phyloP scores from a whole-genome alignment of 2,329 filamentous ascomycete species.

The Myotisia sp. region DNA sequence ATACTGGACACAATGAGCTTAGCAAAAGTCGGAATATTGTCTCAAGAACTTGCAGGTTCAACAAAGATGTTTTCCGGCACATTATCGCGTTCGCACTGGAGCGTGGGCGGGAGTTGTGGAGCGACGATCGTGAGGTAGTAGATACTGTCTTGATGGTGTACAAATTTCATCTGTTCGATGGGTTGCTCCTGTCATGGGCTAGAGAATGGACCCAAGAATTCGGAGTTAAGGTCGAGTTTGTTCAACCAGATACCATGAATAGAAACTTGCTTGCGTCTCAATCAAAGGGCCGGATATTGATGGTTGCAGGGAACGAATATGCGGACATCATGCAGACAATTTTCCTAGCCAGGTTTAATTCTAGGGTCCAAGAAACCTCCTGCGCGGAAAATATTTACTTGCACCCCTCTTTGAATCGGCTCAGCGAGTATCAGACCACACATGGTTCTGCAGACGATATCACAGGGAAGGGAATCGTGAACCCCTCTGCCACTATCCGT shows the following conservation, averaged over 20 bases:
- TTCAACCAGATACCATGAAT: conserved; percentile 4
- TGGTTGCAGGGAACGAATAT: conserved; percentile 4
- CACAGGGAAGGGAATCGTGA: conserved; percentile 4
- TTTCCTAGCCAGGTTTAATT: conserved; percentile 2
- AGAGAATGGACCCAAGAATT: conserved; percentile 2
- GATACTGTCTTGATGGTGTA: conserved; percentile 1
- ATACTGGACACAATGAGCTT: conserved; percentile 2
- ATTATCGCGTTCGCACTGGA: conserved; percentile 1
- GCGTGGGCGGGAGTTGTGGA: conserved; percentile 1
- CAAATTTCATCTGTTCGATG: conserved; percentile 4
- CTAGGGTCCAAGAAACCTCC: conserved; percentile 3
- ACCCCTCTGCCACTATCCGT: conserved; percentile 2
- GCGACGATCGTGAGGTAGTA: neutral
- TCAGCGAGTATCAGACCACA: conserved; percentile 3
- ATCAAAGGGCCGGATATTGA: neutral
- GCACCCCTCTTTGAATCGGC: conserved; percentile 1
- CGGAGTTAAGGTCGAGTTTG: conserved; percentile 4
- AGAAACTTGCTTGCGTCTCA: conserved; percentile 1
- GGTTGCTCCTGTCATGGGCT: conserved; percentile 3
- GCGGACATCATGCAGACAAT: conserved; percentile 5
- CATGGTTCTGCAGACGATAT: conserved; percentile 4
- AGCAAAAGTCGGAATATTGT: neutral
- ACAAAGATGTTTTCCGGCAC: conserved; percentile 1
- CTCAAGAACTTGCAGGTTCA: neutral
- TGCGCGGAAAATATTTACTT: conserved; percentile 3